These are phyloP conservation scores for Collybiopsis luxurians DNA, from an alignment of 768 basidiomycete species.

Conservation along the genomic window DNA sequence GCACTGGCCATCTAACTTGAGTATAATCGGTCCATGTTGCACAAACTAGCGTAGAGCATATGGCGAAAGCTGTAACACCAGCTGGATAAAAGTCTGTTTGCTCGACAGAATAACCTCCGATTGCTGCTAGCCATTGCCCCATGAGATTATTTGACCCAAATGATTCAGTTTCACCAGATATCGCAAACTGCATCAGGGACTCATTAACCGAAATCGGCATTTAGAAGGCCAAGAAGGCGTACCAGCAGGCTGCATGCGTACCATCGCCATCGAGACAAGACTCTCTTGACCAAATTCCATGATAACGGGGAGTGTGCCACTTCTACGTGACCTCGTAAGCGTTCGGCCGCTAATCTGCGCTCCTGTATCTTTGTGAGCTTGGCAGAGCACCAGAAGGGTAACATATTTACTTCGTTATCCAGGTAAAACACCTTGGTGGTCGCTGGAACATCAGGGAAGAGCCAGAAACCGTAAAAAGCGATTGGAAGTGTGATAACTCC, in stretches of 20 bases:
- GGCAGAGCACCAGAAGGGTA: slow-evolving; percentile 7
- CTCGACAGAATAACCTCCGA: slow-evolving; percentile 60
- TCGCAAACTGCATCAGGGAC: slow-evolving; percentile 57
- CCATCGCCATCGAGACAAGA: slow-evolving; percentile 64
- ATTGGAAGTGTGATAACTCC: slow-evolving; percentile 72
- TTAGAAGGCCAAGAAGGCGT: no score
- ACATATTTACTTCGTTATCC: slow-evolving; percentile 44
- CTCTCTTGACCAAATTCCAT: slow-evolving; percentile 42
- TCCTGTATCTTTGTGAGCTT: slow-evolving; percentile 38
- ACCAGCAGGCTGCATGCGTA: slow-evolving; percentile 67
- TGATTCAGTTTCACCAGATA: slow-evolving; percentile 66
- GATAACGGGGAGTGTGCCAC: slow-evolving; percentile 38
- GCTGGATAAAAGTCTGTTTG: slow-evolving; percentile 64
- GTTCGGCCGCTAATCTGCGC: slow-evolving; percentile 47
- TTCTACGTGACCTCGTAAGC: slow-evolving; percentile 41
- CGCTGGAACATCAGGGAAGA: slow-evolving; percentile 70
- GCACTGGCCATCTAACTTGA: slow-evolving; percentile 57
- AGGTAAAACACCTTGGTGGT: slow-evolving; percentile 67
- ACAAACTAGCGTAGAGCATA: slow-evolving; percentile 59
- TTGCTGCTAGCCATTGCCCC: slow-evolving; percentile 68
- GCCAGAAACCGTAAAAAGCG: slow-evolving; percentile 65
- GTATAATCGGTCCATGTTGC: slow-evolving; percentile 64
- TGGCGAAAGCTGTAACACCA: slow-evolving; percentile 63
- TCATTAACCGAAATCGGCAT: no score
- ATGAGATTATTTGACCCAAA: slow-evolving; percentile 71